Percentiles rank a stretch among this genome's conserved stretches.
phyloP scores from a whole-genome alignment of 805 yeast genomes.

The Saturnispora saitoi region DNA sequence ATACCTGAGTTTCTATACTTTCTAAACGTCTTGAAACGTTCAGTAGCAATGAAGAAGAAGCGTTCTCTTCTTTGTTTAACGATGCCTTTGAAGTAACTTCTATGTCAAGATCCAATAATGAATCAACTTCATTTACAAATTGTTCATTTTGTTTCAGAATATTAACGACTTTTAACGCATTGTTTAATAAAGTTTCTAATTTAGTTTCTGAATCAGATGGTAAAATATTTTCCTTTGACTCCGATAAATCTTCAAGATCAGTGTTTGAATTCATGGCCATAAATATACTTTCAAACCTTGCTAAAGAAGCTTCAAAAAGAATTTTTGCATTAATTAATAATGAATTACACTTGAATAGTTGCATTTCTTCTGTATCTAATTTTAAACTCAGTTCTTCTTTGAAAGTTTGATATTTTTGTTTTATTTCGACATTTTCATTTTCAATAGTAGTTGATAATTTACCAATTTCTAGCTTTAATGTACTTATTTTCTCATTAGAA shows the following conservation, averaged over 20 bases:
- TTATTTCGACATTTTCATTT: background rate
- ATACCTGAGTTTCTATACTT: slow-evolving; percentile 5
- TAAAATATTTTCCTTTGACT: slow-evolving; percentile 2
- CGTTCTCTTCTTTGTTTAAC: background rate
- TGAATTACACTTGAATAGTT: slow-evolving; percentile 22
- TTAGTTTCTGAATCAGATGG: background rate
- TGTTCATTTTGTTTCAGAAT: slow-evolving; percentile 1
- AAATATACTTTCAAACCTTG: slow-evolving; percentile 19
- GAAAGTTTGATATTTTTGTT: background rate
- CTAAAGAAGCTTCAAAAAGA: slow-evolving; percentile 23
- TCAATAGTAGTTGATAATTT: background rate
- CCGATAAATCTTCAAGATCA: background rate
- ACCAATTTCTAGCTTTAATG: background rate
- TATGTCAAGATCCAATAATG: background rate
- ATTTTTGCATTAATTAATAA: slow-evolving; percentile 21
- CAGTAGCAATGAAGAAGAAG: slow-evolving; percentile 16
- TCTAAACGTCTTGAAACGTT: slow-evolving; percentile 17
- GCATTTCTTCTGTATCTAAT: slow-evolving; percentile 14
- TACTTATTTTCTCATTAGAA: background rate
- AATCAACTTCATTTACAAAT: background rate
- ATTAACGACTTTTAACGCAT: background rate
- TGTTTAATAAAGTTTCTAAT: background rate
- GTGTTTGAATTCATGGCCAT: background rate
- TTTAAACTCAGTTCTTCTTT: background rate
- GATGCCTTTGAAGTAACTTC: background rate